phyloP scores from a whole-genome alignment of 116 monocot species.

The Posidonia oceanica region DNA sequence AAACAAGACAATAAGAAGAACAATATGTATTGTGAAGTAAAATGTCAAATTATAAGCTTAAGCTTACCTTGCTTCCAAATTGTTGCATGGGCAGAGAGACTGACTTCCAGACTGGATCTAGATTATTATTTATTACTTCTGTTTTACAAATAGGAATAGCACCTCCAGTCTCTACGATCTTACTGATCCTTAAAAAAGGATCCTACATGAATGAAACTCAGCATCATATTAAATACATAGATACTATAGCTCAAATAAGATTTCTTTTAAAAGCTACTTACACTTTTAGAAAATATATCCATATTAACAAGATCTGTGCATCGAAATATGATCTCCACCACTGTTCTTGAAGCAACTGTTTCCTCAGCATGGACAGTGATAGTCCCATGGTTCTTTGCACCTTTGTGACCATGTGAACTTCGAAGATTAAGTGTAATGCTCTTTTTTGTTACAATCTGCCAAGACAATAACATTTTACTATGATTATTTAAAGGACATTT shows the following conservation, averaged over 20 bases:
- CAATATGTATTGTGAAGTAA: not conserved
- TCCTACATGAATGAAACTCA: conserved; percentile 31
- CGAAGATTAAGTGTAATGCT: conserved; percentile 43
- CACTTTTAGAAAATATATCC: conserved; percentile 69
- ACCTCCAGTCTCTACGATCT: conserved; percentile 33
- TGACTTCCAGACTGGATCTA: conserved; percentile 67
- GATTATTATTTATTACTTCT: conserved; percentile 47
- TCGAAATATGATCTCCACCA: conserved; percentile 40
- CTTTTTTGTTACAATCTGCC: conserved; percentile 60
- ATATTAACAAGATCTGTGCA: conserved; percentile 46
- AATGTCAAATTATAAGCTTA: conserved; percentile 4
- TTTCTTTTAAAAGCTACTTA: conserved; percentile 14
- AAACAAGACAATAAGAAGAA: not conserved
- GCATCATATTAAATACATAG: not conserved
- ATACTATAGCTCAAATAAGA: not conserved
- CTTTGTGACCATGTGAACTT: not conserved
- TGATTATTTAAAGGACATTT: not conserved
- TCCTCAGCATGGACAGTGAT: conserved; percentile 66
- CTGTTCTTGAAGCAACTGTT: conserved; percentile 31
- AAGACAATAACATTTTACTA: not conserved
- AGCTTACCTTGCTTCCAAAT: conserved; percentile 53
- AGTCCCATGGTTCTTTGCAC: conserved; percentile 17
- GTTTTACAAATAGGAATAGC: conserved; percentile 62
- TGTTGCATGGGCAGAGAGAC: conserved; percentile 38
- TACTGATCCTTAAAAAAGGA: conserved; percentile 67